These are phyloP conservation scores for Naganishia liquefaciens DNA, from an alignment of 1,284 basidiomycete species.

Conservation along the genomic window DNA sequence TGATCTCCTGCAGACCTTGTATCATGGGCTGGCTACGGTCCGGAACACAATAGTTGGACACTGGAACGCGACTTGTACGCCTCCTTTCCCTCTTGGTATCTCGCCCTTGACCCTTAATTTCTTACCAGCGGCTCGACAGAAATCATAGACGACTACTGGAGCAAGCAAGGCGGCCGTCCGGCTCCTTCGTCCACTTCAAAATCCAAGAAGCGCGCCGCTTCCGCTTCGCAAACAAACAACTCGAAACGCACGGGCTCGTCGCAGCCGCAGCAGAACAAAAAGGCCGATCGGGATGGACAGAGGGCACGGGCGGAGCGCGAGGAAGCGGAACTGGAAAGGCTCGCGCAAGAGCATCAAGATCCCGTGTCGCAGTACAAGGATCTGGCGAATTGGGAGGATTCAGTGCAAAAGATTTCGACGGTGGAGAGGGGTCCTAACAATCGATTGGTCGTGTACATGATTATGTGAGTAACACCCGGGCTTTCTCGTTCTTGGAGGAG, in stretches of 20 bases:
- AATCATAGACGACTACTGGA: slow-evolving; percentile 46
- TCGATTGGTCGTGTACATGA: slow-evolving; percentile 44
- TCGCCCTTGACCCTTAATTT: not conserved
- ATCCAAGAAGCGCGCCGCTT: slow-evolving; percentile 32
- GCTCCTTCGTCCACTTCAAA: slow-evolving; percentile 28
- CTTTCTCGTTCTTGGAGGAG: not conserved
- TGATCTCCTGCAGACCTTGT: slow-evolving; percentile 44
- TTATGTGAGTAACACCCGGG: slow-evolving; percentile 44
- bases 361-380: slow-evolving; percentile 43
- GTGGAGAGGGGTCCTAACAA: slow-evolving; percentile 43
- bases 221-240: not conserved
- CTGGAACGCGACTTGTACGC: slow-evolving; percentile 48
- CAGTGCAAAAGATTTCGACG: slow-evolving; percentile 47
- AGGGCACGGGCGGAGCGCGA: slow-evolving; percentile 39
- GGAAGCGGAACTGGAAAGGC: slow-evolving; percentile 47
- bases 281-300: not conserved
- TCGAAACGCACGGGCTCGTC: slow-evolving; percentile 5
- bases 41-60: slow-evolving; percentile 53
- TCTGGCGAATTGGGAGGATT: slow-evolving; percentile 47
- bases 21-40: slow-evolving; percentile 52
- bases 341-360: slow-evolving; percentile 61
- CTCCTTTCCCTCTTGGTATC: not conserved
- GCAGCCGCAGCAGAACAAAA: slow-evolving; percentile 11
- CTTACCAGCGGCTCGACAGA: slow-evolving; percentile 33
- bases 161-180: slow-evolving; percentile 34